Evolutionary conservation across 345 rosid species (phyloP).

Genomic region (Camelina laxa): DNA sequence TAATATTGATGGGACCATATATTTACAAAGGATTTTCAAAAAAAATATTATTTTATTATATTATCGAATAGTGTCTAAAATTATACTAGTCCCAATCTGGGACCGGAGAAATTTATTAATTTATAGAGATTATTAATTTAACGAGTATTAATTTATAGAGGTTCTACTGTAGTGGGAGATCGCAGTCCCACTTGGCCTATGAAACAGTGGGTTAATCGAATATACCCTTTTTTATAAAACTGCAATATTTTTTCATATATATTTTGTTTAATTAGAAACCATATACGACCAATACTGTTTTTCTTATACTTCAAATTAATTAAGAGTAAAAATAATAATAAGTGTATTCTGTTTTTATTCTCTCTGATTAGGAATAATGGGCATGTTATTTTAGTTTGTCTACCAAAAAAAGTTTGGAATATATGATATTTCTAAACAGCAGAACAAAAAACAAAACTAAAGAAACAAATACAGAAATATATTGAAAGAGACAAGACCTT

Average conservation of each 20-base stretch:
- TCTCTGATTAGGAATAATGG: conserved; percentile 20
- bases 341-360: neutral
- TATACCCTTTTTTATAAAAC: neutral
- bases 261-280: neutral
- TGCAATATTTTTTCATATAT: neutral
- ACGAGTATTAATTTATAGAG: too few relatives aligned
- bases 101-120: too few relatives aligned
- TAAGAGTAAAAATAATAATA: neutral
- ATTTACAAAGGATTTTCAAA: too few relatives aligned
- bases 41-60: too few relatives aligned
- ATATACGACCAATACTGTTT: neutral
- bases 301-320: neutral
- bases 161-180: conserved; percentile 31
- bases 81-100: too few relatives aligned
- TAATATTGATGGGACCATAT: too few relatives aligned
- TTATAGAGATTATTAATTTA: too few relatives aligned
- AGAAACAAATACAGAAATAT: neutral
- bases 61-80: too few relatives aligned
- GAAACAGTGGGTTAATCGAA: conserved; percentile 19
- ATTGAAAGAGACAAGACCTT: conserved; percentile 34
- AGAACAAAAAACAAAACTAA: neutral
- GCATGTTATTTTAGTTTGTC: conserved; percentile 6
- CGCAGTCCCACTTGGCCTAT: conserved; percentile 20
- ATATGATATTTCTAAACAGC: conserved; percentile 19
- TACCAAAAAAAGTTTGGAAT: conserved; percentile 26